phyloP scores from a whole-genome alignment of 1,139 yeast species.

The Candida glucosophila region DNA sequence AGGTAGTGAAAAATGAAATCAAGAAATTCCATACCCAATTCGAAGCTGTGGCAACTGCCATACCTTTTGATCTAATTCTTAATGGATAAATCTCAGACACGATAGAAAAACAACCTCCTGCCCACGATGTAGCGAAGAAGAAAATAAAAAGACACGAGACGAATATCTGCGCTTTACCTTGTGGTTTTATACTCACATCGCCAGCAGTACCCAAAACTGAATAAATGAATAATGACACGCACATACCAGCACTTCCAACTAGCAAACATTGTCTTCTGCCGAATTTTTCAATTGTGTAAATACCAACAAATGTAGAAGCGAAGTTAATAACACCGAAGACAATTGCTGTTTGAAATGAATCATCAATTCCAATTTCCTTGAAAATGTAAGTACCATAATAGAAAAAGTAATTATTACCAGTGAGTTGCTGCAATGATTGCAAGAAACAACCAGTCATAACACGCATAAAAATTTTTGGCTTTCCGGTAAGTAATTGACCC shows the following conservation, averaged over 20 bases:
- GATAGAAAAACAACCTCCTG: constrained; percentile 73
- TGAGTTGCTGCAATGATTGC: constrained; percentile 67
- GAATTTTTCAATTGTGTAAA: constrained; percentile 57
- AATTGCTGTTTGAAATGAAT: constrained; percentile 70
- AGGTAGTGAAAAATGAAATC: constrained; percentile 69
- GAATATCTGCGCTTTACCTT: constrained; percentile 71
- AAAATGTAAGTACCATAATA: constrained; percentile 75
- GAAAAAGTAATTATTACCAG: constrained; percentile 78
- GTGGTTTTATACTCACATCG: constrained; percentile 28
- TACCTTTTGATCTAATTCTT: constrained; percentile 72
- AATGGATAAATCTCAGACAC: constrained; percentile 74
- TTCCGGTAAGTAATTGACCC: constrained; percentile 56
- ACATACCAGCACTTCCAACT: constrained; percentile 39
- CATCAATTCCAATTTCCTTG: constrained; percentile 65
- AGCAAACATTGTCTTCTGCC: constrained; percentile 66
- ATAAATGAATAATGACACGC: constrained; percentile 50
- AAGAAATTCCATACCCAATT: constrained; percentile 79
- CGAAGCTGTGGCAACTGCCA: constrained; percentile 65
- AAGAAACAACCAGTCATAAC: constrained; percentile 55
- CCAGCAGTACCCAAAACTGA: constrained; percentile 52
- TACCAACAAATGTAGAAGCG: constrained; percentile 61
- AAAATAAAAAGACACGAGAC: constrained; percentile 73
- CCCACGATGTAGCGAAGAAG: constrained; percentile 85
- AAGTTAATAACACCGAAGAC: constrained; percentile 74
- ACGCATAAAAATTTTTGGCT: constrained; percentile 60